phyloP scores from a whole-genome alignment of 495 filamentous ascomycete species.

The Daldinia childiae region DNA sequence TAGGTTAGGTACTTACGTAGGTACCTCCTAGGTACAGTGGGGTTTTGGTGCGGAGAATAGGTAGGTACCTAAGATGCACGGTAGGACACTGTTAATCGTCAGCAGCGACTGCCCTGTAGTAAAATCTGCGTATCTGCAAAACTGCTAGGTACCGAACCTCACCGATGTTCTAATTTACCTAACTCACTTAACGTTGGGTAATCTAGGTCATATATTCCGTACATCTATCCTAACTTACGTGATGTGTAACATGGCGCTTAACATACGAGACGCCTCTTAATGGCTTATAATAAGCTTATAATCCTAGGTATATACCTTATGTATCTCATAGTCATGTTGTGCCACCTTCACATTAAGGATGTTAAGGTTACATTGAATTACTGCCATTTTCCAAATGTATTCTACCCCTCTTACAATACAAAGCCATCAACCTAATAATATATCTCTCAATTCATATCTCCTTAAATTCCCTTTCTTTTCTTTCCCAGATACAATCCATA shows the following conservation, averaged over 20 bases:
- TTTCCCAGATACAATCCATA: too few relatives aligned
- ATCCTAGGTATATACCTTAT: not conserved
- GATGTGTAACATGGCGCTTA: slow-evolving; percentile 36
- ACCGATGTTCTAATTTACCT: slow-evolving; percentile 11
- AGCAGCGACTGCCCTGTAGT: slow-evolving; percentile 8
- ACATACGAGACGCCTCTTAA: slow-evolving; percentile 12
- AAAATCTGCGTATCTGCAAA: not conserved
- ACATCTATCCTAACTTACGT: not conserved
- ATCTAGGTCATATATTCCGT: not conserved
- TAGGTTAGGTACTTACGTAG: too few relatives aligned
- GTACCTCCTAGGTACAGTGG: not conserved
- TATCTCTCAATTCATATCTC: not conserved
- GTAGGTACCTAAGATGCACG: too few relatives aligned
- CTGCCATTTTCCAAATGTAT: too few relatives aligned
- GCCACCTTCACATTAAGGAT: not conserved
- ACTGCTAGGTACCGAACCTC: slow-evolving; percentile 1
- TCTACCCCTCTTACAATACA: not conserved
- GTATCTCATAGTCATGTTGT: not conserved
- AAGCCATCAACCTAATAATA: not conserved
- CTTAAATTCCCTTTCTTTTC: not conserved
- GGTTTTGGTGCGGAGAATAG: slow-evolving; percentile 3
- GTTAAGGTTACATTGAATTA: too few relatives aligned
- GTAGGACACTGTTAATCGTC: slow-evolving; percentile 14
- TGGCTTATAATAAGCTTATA: not conserved
- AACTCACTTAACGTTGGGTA: not conserved